Percentiles rank a stretch among this genome's conserved stretches.
phyloP scores from a whole-genome alignment of 2,329 filamentous ascomycete genomes.

The Mycogone perniciosa region DNA sequence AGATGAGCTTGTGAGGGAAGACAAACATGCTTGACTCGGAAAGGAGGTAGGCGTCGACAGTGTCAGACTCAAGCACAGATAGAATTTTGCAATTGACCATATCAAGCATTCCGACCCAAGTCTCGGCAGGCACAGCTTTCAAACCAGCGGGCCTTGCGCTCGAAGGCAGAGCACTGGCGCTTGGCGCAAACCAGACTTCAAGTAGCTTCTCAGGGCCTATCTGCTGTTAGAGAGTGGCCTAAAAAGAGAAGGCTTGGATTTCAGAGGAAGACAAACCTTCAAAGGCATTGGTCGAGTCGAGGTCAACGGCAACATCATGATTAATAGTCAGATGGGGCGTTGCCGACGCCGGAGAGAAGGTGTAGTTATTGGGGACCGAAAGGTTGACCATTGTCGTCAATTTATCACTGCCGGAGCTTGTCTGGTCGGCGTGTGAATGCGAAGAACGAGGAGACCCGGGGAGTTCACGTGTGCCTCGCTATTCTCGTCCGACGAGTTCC shows the following conservation, averaged over 20 bases:
- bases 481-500: slow-evolving; percentile 41
- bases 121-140: slow-evolving; percentile 76
- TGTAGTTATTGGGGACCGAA: slow-evolving; percentile 74
- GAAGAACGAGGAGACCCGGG: slow-evolving; percentile 12
- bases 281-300: slow-evolving; percentile 94
- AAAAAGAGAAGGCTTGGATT: not conserved
- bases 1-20: slow-evolving; percentile 97
- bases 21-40: slow-evolving; percentile 99
- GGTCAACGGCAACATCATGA: slow-evolving; percentile 83
- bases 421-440: slow-evolving; percentile 20
- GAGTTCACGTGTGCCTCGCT: slow-evolving; percentile 13
- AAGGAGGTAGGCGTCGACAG: slow-evolving; percentile 91
- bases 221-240: slow-evolving; percentile 10
- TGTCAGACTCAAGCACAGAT: slow-evolving; percentile 86
- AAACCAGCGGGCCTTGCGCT: slow-evolving; percentile 68
- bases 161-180: slow-evolving; percentile 63
- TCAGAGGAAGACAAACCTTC: slow-evolving; percentile 53
- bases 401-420: slow-evolving; percentile 14
- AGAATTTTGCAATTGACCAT: slow-evolving; percentile 98
- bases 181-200: slow-evolving; percentile 95
- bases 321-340: slow-evolving; percentile 95
- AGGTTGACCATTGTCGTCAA: slow-evolving; percentile 64
- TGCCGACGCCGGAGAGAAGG: slow-evolving; percentile 72
- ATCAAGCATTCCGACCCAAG: slow-evolving; percentile 96
- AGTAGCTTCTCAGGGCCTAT: slow-evolving; percentile 90